Evolutionary conservation across 2,329 filamentous ascomycete species (phyloP).

Genomic region (Paecilomyces sp.): DNA sequence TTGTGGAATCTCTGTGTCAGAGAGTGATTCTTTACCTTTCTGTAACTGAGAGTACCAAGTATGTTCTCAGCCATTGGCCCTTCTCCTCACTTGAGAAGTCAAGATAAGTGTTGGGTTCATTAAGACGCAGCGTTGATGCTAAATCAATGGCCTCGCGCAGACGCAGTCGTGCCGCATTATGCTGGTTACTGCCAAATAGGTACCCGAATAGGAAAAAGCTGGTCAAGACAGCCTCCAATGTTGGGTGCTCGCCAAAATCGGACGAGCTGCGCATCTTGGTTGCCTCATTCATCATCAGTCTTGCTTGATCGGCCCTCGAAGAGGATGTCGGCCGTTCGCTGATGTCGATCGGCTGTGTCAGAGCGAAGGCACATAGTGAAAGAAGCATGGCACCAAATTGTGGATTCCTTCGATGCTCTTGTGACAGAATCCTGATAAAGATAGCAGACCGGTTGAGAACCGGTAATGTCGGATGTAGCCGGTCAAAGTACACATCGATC

Average conservation of each 20-base stretch:
- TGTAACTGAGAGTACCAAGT: constrained; percentile 30
- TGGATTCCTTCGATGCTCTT: constrained; percentile 36
- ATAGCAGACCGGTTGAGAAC: constrained; percentile 33
- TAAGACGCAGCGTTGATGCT: constrained; percentile 32
- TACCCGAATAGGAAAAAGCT: constrained; percentile 72
- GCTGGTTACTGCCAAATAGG: constrained; percentile 63
- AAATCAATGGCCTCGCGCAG: constrained; percentile 58
- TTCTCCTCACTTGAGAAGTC: constrained; percentile 29
- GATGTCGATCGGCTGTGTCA: constrained; percentile 39
- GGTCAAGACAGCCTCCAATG: constrained; percentile 46
- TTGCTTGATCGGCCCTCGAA: constrained; percentile 29
- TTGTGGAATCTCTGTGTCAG: not conserved
- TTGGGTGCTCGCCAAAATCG: constrained; percentile 34
- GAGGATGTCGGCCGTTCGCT: constrained; percentile 30
- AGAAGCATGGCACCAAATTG: constrained; percentile 39
- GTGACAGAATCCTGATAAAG: constrained; percentile 35
- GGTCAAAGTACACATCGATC: constrained; percentile 40
- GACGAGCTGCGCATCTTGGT: constrained; percentile 37
- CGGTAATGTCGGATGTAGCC: constrained; percentile 36
- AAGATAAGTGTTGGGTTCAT: constrained; percentile 32
- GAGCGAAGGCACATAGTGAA: constrained; percentile 35
- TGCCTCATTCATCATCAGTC: constrained; percentile 36
- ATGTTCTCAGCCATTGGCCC: constrained; percentile 31
- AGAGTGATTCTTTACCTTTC: constrained; percentile 17
- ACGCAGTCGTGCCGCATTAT: constrained; percentile 72